These are phyloP conservation scores for Mycena pura DNA, from an alignment of 768 basidiomycete genomes.

Conservation along the genomic window DNA sequence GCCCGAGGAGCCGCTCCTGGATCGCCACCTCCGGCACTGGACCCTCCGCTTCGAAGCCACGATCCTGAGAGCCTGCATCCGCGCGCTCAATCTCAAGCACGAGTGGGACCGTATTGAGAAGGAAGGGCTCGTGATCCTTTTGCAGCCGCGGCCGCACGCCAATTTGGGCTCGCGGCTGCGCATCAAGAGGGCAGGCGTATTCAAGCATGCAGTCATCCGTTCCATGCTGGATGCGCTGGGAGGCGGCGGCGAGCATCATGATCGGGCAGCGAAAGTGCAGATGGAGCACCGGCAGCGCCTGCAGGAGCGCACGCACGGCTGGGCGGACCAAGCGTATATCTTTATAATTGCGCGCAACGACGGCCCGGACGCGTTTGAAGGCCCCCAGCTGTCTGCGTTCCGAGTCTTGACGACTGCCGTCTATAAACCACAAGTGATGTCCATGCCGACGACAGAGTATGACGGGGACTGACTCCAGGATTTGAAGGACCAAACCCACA, in stretches of 20 bases:
- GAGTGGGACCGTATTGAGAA: conserved; percentile 11
- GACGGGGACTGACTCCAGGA: conserved; percentile 8
- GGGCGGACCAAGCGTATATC: not conserved
- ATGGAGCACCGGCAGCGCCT: conserved; percentile 6
- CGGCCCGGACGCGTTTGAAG: conserved; percentile 7
- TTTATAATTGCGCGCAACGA: conserved; percentile 1
- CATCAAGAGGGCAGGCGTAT: conserved; percentile 1
- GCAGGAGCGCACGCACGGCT: not conserved
- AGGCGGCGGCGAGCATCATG: not conserved
- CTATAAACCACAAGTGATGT: not conserved
- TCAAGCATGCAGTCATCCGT: not conserved
- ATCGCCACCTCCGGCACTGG: conserved; percentile 12
- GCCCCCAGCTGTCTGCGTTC: not conserved
- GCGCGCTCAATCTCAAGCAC: conserved; percentile 7
- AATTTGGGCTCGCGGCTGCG: conserved; percentile 5
- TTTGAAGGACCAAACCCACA: conserved; percentile 1
- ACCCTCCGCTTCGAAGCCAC: conserved; percentile 8
- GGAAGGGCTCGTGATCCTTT: not conserved
- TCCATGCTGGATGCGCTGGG: conserved; percentile 8
- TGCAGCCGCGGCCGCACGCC: conserved; percentile 4
- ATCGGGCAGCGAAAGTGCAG: conserved; percentile 1
- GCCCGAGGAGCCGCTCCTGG: conserved; percentile 1
- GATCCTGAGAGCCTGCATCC: conserved; percentile 4
- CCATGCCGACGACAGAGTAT: conserved; percentile 8
- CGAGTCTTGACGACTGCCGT: not conserved